Evolutionary conservation across 192 early-diverging fungal species (phyloP).

Genomic region (Diversispora epigaea): DNA sequence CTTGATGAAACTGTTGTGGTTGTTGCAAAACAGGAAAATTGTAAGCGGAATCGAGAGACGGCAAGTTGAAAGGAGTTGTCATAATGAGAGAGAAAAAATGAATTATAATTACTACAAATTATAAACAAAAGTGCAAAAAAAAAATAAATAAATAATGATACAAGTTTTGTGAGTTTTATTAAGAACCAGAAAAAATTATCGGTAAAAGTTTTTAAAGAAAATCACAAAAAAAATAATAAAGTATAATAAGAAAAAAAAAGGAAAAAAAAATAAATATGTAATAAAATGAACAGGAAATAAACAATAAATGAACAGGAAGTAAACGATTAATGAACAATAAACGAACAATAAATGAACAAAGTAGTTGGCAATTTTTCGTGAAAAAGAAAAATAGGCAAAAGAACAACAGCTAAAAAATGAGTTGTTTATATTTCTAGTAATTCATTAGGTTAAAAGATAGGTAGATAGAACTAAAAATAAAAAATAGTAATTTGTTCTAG

Average conservation of each 20-base stretch:
- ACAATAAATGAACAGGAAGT: too few relatives aligned
- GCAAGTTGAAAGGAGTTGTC: neutral
- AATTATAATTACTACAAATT: neutral
- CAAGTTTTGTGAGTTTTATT: neutral
- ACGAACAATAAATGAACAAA: too few relatives aligned
- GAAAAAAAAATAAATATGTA: neutral
- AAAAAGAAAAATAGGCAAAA: neutral
- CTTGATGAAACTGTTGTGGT: neutral
- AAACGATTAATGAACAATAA: too few relatives aligned
- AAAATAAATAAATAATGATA: neutral
- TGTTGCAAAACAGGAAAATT: neutral
- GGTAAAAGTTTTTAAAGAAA: too few relatives aligned
- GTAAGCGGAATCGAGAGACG: neutral
- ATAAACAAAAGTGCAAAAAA: neutral
- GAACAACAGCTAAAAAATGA: neutral
- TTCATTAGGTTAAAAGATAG: neutral
- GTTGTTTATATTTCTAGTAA: neutral
- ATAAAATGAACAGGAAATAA: too few relatives aligned
- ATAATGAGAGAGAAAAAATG: neutral
- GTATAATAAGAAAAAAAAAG: neutral
- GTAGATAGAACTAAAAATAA: neutral
- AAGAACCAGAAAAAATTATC: neutral
- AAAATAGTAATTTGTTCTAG: too few relatives aligned
- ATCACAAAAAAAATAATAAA: neutral
- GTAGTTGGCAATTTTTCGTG: neutral